Evolutionary conservation across 176 grass and related monocot genomes (phyloP).

Genomic region (Zizania latifolia): DNA sequence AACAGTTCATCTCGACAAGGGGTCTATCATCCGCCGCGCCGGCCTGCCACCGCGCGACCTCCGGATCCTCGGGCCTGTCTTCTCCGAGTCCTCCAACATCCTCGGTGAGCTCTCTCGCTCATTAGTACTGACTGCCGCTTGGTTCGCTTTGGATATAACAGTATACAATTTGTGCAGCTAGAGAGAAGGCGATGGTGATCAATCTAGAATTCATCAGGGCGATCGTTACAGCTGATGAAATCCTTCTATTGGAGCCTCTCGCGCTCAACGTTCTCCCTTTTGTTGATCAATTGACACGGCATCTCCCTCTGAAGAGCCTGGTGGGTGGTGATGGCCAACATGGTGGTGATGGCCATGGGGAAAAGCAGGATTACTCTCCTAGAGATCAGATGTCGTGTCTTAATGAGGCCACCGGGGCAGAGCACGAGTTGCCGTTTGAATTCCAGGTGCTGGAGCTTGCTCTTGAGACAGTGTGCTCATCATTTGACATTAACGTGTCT

Average conservation of each 20-base stretch:
- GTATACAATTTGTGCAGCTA: conserved; percentile 50
- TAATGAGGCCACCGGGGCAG: neutral
- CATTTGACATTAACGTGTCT: conserved; percentile 39
- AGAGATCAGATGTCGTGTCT: neutral
- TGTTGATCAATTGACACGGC: conserved; percentile 74
- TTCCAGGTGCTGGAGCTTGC: conserved; percentile 75
- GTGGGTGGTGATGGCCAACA: conserved; percentile 28
- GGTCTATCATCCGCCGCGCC: conserved; percentile 59
- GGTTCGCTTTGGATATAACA: neutral
- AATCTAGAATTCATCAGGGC: conserved; percentile 86
- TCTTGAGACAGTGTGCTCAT: conserved; percentile 62
- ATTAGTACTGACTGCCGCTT: neutral
- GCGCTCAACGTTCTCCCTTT: conserved; percentile 75
- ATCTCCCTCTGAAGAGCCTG: conserved; percentile 57
- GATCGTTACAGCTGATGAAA: conserved; percentile 91
- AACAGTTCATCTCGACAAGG: conserved; percentile 84
- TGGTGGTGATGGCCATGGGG: too few relatives aligned
- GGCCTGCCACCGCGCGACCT: conserved; percentile 69
- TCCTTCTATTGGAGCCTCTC: conserved; percentile 79
- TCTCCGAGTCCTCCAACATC: conserved; percentile 96
- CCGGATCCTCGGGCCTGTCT: conserved; percentile 80
- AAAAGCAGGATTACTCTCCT: neutral
- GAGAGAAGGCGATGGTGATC: conserved; percentile 92
- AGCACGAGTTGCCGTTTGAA: conserved; percentile 63
- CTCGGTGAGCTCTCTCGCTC: conserved; percentile 53